Evolutionary conservation across 1,284 basidiomycete species (phyloP).

Genomic region (Ceratobasidium sp.): DNA sequence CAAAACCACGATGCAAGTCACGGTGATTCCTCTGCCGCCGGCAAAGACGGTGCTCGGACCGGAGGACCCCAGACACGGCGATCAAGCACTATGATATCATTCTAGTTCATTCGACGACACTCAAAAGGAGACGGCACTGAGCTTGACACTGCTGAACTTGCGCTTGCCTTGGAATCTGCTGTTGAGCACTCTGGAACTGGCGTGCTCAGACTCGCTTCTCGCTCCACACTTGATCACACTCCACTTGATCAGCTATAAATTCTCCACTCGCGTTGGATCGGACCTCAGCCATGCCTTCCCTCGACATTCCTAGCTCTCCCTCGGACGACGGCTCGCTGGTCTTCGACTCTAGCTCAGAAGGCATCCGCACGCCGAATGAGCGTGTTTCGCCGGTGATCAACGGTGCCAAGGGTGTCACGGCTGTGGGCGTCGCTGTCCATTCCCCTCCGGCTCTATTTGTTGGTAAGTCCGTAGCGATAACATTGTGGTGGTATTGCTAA

Average conservation of each 20-base stretch:
- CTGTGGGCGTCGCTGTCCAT: conserved; percentile 5
- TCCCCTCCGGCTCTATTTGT: conserved; percentile 1
- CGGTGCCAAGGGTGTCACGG: conserved; percentile 3
- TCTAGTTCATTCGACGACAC: neutral
- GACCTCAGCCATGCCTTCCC: neutral
- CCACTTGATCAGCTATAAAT: neutral
- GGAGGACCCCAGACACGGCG: neutral
- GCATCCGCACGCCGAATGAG: conserved; percentile 1
- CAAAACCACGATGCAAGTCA: conserved; percentile 1
- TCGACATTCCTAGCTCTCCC: neutral
- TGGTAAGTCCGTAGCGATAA: conserved; percentile 2
- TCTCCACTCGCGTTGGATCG: neutral
- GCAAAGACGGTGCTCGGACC: neutral
- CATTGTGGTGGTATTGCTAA: neutral
- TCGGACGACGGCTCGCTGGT: conserved; percentile 14
- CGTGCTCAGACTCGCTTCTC: too few species aligned
- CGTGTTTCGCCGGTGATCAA: neutral
- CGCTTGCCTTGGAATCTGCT: neutral
- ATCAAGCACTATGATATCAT: neutral
- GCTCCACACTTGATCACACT: neutral
- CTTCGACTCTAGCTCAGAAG: conserved; percentile 15
- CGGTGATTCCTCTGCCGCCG: neutral
- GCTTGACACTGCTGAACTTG: neutral
- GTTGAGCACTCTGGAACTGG: too few species aligned
- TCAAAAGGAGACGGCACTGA: neutral